Percentiles rank a stretch among this genome's conserved stretches.
Evolutionary conservation across 2,329 filamentous ascomycete species (phyloP).

Genomic region (Lizonia empirigonia): DNA sequence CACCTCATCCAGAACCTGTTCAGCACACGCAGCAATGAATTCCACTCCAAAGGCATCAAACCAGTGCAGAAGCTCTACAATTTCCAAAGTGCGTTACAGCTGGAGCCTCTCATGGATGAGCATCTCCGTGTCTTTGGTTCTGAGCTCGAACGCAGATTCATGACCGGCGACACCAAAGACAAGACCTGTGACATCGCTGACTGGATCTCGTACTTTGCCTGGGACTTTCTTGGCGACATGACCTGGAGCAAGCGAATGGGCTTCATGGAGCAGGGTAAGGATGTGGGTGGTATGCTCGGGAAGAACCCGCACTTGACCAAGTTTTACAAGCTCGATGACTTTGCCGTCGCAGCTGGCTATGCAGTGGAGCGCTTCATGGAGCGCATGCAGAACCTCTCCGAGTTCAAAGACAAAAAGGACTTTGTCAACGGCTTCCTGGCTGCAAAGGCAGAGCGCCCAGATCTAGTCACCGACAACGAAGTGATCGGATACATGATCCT

Average conservation of each 20-base stretch:
- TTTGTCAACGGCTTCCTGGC: conserved; percentile 32
- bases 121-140: conserved; percentile 28
- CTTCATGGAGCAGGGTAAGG: conserved; percentile 50
- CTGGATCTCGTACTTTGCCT: conserved; percentile 42
- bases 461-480: conserved; percentile 36
- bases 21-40: conserved; percentile 40
- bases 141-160: conserved; percentile 36
- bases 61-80: conserved; percentile 42
- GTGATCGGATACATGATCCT: conserved; percentile 43
- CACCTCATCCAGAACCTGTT: conserved; percentile 42
- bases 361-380: conserved; percentile 28
- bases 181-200: conserved; percentile 41
- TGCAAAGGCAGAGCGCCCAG: conserved; percentile 23
- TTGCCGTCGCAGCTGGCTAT: conserved; percentile 29
- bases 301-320: conserved; percentile 30
- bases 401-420: conserved; percentile 27
- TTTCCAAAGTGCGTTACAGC: conserved; percentile 30
- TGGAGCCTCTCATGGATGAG: conserved; percentile 37
- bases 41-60: conserved; percentile 30
- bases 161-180: conserved; percentile 29
- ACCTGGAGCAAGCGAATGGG: conserved; percentile 51
- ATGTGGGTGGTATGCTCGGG: conserved; percentile 44
- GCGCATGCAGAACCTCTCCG: conserved; percentile 24
- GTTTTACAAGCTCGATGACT: conserved; percentile 30
- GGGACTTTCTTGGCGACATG: conserved; percentile 48